Percentiles rank a stretch among this genome's conserved stretches.
phyloP scores from a whole-genome alignment of 495 filamentous ascomycete species.

The Aspergillus funiculosus region DNA sequence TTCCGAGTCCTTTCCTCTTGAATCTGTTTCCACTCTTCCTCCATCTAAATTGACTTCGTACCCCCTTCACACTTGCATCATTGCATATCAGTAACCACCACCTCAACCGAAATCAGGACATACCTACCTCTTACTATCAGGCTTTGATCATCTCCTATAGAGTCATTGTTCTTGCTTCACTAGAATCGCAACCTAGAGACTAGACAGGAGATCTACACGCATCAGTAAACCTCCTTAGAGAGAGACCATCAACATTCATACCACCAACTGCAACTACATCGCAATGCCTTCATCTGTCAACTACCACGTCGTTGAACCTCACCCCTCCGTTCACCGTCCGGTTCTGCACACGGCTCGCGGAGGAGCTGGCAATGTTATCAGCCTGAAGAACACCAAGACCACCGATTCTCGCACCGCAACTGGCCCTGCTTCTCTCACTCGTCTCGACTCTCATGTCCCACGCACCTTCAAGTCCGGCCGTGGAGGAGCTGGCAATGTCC shows the following conservation, averaged over 20 bases:
- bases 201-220: too few species aligned
- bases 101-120: too few species aligned
- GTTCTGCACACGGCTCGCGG: constrained; percentile 74
- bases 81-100: constrained; percentile 11
- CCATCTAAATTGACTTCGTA: neutral
- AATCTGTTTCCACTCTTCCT: neutral
- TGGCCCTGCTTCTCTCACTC: constrained; percentile 48
- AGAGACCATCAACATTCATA: constrained; percentile 11
- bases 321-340: constrained; percentile 63
- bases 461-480: constrained; percentile 68
- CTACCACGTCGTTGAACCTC: constrained; percentile 74
- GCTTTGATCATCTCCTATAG: too few species aligned
- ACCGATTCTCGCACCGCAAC: constrained; percentile 46
- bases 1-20: neutral
- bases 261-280: constrained; percentile 4
- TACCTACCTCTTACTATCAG: too few species aligned
- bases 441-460: constrained; percentile 37
- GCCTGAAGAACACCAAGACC: constrained; percentile 61
- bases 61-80: constrained; percentile 9
- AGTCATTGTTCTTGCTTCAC: too few species aligned
- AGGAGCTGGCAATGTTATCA: constrained; percentile 75
- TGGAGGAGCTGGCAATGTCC: constrained; percentile 86
- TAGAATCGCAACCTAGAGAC: too few species aligned
- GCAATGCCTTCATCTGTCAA: constrained; percentile 29
- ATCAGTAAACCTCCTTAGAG: constrained; percentile 10